Evolutionary conservation across 2,329 filamentous ascomycete genomes (phyloP), one percentile per base, ranked within the genome.

Genomic region (Diaporthe amygdali): DNA sequence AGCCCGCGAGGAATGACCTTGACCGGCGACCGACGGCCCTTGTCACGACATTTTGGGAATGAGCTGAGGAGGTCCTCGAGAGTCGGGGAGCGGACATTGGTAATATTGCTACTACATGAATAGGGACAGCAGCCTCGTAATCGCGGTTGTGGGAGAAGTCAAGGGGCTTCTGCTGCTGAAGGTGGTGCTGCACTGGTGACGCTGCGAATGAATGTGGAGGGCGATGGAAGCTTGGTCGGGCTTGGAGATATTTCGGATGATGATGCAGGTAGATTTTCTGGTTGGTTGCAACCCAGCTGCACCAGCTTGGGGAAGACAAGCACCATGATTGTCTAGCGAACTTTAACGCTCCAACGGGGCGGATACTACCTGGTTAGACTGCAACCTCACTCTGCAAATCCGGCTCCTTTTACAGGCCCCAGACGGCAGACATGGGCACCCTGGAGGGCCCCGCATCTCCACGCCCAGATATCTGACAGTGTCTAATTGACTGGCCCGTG

Each of bases 71-170:
- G 73, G 78, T 73, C 76, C 79, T 78, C 66, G 77, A 73, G 75
- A 78, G 54, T 74, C 77, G 78, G 71, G 71, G 77, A 74, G 79
- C 76, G 78, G 80, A 80, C 80, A 82, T 82, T 74, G 76, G 76
- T 77, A 74, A 74, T 52, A 72, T 74, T 34, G 76, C 76, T 77
- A 34, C 76, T 69, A 70, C 70, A 72, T 70, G 70, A 68, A 72
- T 37, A 55, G 14, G 22, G 37, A 47, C 54, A 46, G 61, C 15
- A 17, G 12, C 22, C 22, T 27, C 14, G 32, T 15, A 61, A 17
- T 44, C 27, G 37, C 39, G 44, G 6, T 6, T 25, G 76, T 73
- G 74, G 75, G 73, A 70, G 70, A 70, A 69, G 73, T 32, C 71
- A 3, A 44, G 2, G 46, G n/a, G 30, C 14, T 30, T n/a, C 5